Base-by-base conservation (phyloP, 768 basidiomycete species). In the Pisolithus tinctorius region DNA sequence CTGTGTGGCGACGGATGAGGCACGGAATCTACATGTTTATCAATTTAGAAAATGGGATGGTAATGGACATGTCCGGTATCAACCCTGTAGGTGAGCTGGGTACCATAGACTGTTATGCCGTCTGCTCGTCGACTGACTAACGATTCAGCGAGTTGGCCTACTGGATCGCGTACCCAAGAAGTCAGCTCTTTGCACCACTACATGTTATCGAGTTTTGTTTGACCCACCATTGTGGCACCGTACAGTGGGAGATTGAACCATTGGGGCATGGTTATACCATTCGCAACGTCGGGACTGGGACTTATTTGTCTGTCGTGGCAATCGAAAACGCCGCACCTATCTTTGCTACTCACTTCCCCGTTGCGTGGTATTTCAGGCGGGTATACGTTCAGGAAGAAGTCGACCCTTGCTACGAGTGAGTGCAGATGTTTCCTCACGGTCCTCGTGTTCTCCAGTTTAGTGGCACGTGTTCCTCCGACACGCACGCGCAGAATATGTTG, bases 231-330 rank as follows among this genome's bases (percentile, higher is more conserved):
- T 13, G 1, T 37, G 7, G 14, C 25, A 26, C 13, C 11, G 4
- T 9, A 17, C 16, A 52, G 50, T 51, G 50, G 50, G 50, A 51
- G 30, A 29, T 51, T 20, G 37, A 23, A 38, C 46, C 27, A 26
- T 37, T 39, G 3, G 51, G 51, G 20, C 16, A 39, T 23, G 51
- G 51, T 27, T n/a, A 48, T 13, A 52, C 46, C 20, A 48, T 52
- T 26, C 47, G 51, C 23, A 52, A 52, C 40, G 11, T 30, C 4
- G 29, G 26, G 11, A 52, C 51, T 1, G 46, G n/a, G 13, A 25
- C n/a, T 5, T 48, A 48, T 27, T 11, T 52, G 14, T 52, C 51
- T 38, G 46, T 41, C 29, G 45, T 47, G 30, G 10, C 2, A n/a
- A 47, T 47, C 30, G 23, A 25, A 17, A 26, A 47, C 45, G 36